These are phyloP conservation scores for Phlegmacium glaucopus DNA, from an alignment of 768 basidiomycete species.

Conservation along the genomic window DNA sequence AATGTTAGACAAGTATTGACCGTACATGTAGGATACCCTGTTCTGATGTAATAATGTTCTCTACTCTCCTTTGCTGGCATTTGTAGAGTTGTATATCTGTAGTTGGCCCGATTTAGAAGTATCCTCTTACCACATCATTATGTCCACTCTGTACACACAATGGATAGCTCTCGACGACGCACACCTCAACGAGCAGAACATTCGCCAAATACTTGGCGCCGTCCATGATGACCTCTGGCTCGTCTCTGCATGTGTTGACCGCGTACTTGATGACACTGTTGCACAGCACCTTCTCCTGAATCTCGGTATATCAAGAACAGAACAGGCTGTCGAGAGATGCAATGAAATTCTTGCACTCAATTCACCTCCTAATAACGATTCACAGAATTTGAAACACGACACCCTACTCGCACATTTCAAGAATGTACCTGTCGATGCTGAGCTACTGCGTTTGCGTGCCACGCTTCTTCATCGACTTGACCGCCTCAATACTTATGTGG, in stretches of 20 bases:
- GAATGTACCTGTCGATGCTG: constrained; percentile 55
- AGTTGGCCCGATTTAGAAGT: constrained; percentile 18
- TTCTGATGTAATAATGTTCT: constrained; percentile 42
- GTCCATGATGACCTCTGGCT: constrained; percentile 75
- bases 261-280: constrained; percentile 52
- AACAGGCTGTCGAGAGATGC: constrained; percentile 43
- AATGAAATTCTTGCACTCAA: constrained; percentile 30
- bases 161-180: constrained; percentile 60
- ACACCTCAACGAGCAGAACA: constrained; percentile 49
- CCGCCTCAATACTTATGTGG: constrained; percentile 67
- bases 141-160: constrained; percentile 10
- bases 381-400: constrained; percentile 12
- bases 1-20: constrained; percentile 5
- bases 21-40: constrained; percentile 61
- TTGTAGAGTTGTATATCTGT: too few relatives aligned
- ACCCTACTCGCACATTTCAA: constrained; percentile 53
- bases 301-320: constrained; percentile 61
- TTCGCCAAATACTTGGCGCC: constrained; percentile 44
- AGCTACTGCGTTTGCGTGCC: constrained; percentile 60
- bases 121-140: constrained; percentile 3
- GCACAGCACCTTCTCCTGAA: constrained; percentile 58
- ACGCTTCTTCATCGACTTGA: constrained; percentile 69
- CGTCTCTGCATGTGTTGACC: constrained; percentile 68
- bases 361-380: constrained; percentile 5
- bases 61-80: constrained; percentile 5